Evolutionary conservation across 768 basidiomycete species (phyloP), one percentile per base, ranked within the genome.

Genomic region (Exidia glandulosa): DNA sequence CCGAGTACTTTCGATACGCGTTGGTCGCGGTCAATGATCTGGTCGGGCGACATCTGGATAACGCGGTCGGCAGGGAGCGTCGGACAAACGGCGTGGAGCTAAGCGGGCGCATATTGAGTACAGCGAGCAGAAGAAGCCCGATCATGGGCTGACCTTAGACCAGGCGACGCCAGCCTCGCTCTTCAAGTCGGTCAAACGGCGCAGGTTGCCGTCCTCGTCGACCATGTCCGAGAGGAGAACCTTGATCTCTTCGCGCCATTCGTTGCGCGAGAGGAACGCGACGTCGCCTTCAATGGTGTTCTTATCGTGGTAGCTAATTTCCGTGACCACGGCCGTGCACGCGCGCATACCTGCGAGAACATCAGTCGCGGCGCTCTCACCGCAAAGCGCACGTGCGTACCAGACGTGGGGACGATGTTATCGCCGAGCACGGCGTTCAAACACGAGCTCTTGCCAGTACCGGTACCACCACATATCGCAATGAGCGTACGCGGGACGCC

Each of bases 381-480:
- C 33, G 56, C 12, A 61, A 31, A 16, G 19, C 41, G 29, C 65
- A 65, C 61, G 32, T 81, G 75, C 83, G 84, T 84, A 29, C 83
- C 83, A 61, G 81, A 83, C 3, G 84, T 85, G 3, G 84, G 83
- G 14, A 86, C 83, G 56, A 85, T 77, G 61, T 80, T 82, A 63
- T 83, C 82, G 81, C 84, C 81, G 25, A 86, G 71, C 33, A 86
- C 70, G 2, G 84, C 84, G 63, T 85, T 86, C 41, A 85, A 65
- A 34, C 80, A 76, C 1, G 82, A 84, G 0, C 81, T 82, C 70
- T 85, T 84, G 13, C 83, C 83, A 0, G 82, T 80, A 10, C 83
- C 82, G 6, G 82, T 84, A 81, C 81, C 82, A 52, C 84, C 83
- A 61, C 83, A 85, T 6, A 86, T 76, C n/a, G 84, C 83, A 60